These are phyloP conservation scores for Cryptococcus sp. DNA, from an alignment of 1,284 basidiomycete species.

Conservation along the genomic window DNA sequence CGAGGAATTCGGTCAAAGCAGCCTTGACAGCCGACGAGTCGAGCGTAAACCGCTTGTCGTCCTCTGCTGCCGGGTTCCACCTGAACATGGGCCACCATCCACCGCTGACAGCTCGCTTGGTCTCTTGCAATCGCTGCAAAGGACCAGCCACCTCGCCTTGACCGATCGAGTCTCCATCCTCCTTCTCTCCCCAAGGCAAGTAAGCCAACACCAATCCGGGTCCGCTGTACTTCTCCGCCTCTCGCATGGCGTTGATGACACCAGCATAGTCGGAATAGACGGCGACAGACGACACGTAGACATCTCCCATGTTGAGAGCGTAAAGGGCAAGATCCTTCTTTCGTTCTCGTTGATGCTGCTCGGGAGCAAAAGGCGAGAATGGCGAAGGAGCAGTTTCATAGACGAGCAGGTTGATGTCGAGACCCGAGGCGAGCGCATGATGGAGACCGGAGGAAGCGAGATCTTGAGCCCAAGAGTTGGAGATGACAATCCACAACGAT, in stretches of 20 bases:
- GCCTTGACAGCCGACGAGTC: conserved; percentile 93
- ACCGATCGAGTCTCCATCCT: conserved; percentile 44
- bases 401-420: conserved; percentile 92
- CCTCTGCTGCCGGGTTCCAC: conserved; percentile 87
- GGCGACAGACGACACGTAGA: conserved; percentile 91
- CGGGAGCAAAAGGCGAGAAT: conserved; percentile 53
- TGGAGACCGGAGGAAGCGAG: conserved; percentile 94
- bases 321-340: conserved; percentile 94
- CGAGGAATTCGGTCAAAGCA: conserved; percentile 90
- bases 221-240: conserved; percentile 85
- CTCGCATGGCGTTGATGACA: conserved; percentile 84
- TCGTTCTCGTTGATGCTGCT: conserved; percentile 47
- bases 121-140: conserved; percentile 89
- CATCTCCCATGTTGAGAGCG: conserved; percentile 97
- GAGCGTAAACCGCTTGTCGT: conserved; percentile 77
- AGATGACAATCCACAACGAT: conserved; percentile 93
- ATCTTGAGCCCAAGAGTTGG: conserved; percentile 96
- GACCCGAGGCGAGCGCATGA: conserved; percentile 82
- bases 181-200: conserved; percentile 72
- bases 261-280: conserved; percentile 94
- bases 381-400: conserved; percentile 82
- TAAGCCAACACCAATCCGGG: conserved; percentile 93
- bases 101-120: conserved; percentile 90
- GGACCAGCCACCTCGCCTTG: conserved; percentile 58
- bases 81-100: conserved; percentile 99